Conservation (phyloP, 345 rosid genomes). For the Gossypium rotundifolium region DNA sequence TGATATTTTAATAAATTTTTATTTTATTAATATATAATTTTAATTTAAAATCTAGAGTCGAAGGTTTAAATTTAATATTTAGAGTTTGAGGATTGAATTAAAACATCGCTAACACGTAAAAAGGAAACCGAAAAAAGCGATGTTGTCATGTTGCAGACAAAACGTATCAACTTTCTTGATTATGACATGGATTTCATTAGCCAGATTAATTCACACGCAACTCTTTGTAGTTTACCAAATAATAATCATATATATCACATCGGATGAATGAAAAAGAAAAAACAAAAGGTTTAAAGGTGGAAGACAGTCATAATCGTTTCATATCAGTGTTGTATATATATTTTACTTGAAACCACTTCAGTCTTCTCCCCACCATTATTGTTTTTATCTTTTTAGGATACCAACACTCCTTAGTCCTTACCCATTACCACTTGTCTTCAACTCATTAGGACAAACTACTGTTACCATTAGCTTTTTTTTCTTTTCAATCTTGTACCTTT, state of each 20-base stretch:
- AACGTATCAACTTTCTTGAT: constrained; percentile 9
- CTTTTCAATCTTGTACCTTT: not conserved
- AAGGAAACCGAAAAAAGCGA: not conserved
- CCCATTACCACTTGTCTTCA: not conserved
- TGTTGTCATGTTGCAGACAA: constrained; percentile 9
- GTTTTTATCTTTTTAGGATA: not conserved
- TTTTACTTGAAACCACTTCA: not conserved
- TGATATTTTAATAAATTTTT: fast-evolving
- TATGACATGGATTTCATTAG: constrained; percentile 9
- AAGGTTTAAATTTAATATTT: too few relatives aligned
- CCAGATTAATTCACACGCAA: constrained; percentile 24
- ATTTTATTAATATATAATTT: too few relatives aligned
- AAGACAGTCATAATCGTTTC: not conserved
- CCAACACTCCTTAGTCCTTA: not conserved
- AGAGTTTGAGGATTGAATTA: not conserved
- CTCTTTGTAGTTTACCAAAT: not conserved
- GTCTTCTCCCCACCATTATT: not conserved
- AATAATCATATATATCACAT: not conserved
- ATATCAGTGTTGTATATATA: not conserved
- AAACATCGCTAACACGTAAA: not conserved
- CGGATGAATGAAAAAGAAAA: not conserved
- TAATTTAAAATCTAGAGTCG: fast-evolving
- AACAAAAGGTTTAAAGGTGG: not conserved
- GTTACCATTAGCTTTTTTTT: not conserved
- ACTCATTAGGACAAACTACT: not conserved